phyloP scores from a whole-genome alignment of 495 filamentous ascomycete genomes.

The Hypoxylon rickii region DNA sequence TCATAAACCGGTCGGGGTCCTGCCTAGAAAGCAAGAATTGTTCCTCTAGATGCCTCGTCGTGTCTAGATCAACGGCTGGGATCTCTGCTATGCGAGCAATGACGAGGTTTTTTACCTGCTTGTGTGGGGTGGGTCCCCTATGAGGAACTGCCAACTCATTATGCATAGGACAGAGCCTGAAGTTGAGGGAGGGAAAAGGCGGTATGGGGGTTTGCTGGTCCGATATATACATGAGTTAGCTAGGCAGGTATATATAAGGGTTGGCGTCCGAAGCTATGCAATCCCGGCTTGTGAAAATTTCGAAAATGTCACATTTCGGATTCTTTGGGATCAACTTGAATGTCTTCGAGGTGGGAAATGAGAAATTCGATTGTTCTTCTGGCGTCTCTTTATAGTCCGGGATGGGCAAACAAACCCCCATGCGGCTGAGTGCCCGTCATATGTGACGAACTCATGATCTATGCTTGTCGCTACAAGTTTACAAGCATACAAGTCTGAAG shows the following conservation, averaged over 20 bases:
- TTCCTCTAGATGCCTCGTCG: constrained; percentile 11
- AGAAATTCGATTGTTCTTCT: not conserved
- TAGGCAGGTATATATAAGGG: constrained; percentile 35
- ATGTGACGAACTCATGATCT: constrained; percentile 46
- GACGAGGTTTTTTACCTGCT: constrained; percentile 40
- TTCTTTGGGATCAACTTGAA: not conserved
- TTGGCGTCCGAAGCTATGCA: constrained; percentile 26
- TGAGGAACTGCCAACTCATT: constrained; percentile 47
- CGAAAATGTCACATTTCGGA: constrained; percentile 20
- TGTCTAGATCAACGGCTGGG: constrained; percentile 28
- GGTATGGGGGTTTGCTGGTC: constrained; percentile 36
- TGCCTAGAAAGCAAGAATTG: constrained; percentile 4
- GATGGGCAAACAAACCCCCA: constrained; percentile 13
- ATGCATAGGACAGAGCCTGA: constrained; percentile 43
- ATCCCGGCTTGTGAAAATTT: constrained; percentile 17
- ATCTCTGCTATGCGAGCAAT: constrained; percentile 27
- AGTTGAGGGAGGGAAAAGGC: constrained; percentile 41
- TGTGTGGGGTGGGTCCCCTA: constrained; percentile 38
- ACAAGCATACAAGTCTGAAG: no score
- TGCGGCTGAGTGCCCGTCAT: constrained; percentile 38
- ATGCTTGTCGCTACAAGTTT: constrained; percentile 39
- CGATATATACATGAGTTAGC: constrained; percentile 20
- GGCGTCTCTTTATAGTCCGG: constrained; percentile 24
- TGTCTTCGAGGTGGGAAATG: not conserved
- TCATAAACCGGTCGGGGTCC: constrained; percentile 1